Evolutionary conservation across 805 yeast genomes (phyloP).

Genomic region (Yamadazyma endophytica): DNA sequence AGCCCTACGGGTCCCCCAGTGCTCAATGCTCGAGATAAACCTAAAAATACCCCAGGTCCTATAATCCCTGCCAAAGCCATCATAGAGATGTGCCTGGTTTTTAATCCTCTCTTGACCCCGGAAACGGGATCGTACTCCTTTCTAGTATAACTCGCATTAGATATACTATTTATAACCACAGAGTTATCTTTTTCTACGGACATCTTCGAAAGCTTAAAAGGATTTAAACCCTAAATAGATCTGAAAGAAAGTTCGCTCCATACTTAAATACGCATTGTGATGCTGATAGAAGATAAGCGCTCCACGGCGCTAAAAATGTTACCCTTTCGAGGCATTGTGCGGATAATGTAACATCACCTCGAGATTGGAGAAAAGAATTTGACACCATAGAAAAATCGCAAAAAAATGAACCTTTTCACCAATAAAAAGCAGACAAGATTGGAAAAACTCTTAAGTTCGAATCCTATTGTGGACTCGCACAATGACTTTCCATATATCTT

Average conservation of each 20-base stretch:
- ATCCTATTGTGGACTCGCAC: conserved; percentile 45
- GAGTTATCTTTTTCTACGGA: too few species aligned
- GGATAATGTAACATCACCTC: too few species aligned
- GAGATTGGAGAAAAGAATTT: too few species aligned
- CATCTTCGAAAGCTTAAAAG: too few species aligned
- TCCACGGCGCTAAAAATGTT: too few species aligned
- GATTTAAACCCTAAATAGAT: too few species aligned
- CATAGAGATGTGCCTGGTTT: conserved; percentile 18
- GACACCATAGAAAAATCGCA: too few species aligned
- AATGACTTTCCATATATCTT: conserved; percentile 51
- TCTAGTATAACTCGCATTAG: conserved; percentile 25
- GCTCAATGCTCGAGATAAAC: conserved; percentile 46
- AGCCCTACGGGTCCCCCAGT: conserved; percentile 43
- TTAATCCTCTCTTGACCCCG: conserved; percentile 45
- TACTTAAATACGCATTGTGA: too few species aligned
- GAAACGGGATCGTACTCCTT: conserved; percentile 8
- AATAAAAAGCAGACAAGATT: conserved; percentile 2
- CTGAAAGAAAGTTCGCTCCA: background rate
- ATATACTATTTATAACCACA: too few species aligned
- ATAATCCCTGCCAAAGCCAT: conserved; percentile 24
- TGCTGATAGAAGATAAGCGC: too few species aligned
- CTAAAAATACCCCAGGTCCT: conserved; percentile 54
- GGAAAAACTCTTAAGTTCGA: background rate
- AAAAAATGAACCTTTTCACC: too few species aligned
- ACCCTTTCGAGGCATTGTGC: too few species aligned